Percentiles rank a stretch among this genome's conserved stretches.
Evolutionary conservation across 148 eudicot species (phyloP).

Genomic region (Rhododendron kiyosumense): DNA sequence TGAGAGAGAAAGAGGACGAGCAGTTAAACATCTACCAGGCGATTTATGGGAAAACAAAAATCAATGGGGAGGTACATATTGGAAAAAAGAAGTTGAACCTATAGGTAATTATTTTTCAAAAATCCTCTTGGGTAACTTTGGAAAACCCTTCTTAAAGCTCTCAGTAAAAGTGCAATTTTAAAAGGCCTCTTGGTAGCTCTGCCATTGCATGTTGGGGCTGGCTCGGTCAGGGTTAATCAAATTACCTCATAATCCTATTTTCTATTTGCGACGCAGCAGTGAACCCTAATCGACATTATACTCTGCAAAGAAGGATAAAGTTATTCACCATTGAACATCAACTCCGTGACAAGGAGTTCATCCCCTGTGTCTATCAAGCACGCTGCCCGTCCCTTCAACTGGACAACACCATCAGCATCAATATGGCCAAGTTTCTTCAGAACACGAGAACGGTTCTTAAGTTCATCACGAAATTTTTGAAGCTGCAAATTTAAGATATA

Average conservation of each 20-base stretch:
- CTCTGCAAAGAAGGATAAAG: neutral
- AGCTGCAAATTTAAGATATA: conserved; percentile 50
- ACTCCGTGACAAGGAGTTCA: conserved; percentile 89
- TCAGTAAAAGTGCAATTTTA: neutral
- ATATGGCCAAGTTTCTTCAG: conserved; percentile 93
- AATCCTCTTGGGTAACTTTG: neutral
- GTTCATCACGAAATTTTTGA: conserved; percentile 95
- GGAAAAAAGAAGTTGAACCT: neutral
- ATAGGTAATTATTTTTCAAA: neutral
- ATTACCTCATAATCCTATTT: neutral
- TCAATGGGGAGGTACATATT: neutral
- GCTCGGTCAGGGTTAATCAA: neutral
- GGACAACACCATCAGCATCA: conserved; percentile 92
- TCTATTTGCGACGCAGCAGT: neutral
- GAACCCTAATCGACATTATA: neutral
- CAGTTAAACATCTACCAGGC: neutral
- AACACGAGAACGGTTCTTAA: conserved; percentile 89
- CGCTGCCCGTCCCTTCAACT: conserved; percentile 93
- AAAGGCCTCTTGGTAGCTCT: neutral
- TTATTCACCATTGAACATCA: conserved; percentile 87
- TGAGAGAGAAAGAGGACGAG: neutral
- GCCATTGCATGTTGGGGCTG: neutral
- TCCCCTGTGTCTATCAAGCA: conserved; percentile 94
- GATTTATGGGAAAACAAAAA: neutral
- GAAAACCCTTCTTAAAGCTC: neutral